A percentile compares a stretch with the other conserved stretches of the same genome.
Conservation (phyloP, 2,329 filamentous ascomycete species). For the Epichloe festucae region DNA sequence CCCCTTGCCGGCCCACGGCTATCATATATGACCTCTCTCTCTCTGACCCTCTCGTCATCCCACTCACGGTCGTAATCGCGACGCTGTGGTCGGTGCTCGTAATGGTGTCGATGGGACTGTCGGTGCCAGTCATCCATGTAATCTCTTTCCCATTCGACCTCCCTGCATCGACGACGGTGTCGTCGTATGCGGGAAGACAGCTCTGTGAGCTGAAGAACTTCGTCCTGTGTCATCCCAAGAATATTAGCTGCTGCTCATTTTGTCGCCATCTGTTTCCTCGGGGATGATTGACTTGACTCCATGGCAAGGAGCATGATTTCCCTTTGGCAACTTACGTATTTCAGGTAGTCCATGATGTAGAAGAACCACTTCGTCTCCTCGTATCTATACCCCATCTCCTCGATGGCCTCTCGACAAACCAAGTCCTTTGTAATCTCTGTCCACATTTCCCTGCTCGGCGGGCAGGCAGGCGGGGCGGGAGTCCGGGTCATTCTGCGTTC, state of each 20-base stretch:
- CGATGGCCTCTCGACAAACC: conserved; percentile 75
- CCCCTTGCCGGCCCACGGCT: conserved; percentile 18
- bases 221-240: conserved; percentile 47
- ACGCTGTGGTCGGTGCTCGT: conserved; percentile 13
- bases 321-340: conserved; percentile 53
- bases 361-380: conserved; percentile 84
- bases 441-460: conserved; percentile 61
- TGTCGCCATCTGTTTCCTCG: background rate
- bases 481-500: conserved; percentile 32
- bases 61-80: conserved; percentile 20
- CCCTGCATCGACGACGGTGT: conserved; percentile 38
- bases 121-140: conserved; percentile 39
- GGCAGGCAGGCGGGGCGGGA: conserved; percentile 21
- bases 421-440: conserved; percentile 95
- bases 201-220: conserved; percentile 73
- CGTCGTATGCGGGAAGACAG: conserved; percentile 71
- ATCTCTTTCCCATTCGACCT: conserved; percentile 46
- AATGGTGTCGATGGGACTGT: conserved; percentile 23
- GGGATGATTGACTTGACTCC: background rate
- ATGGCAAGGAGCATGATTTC: background rate
- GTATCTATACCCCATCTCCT: conserved; percentile 71
- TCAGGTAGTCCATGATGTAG: conserved; percentile 83
- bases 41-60: conserved; percentile 52
- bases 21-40: conserved; percentile 57
- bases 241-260: background rate